These are phyloP conservation scores for Picea abies DNA, from an alignment of 83 land plant genomes.

Conservation along the genomic window DNA sequence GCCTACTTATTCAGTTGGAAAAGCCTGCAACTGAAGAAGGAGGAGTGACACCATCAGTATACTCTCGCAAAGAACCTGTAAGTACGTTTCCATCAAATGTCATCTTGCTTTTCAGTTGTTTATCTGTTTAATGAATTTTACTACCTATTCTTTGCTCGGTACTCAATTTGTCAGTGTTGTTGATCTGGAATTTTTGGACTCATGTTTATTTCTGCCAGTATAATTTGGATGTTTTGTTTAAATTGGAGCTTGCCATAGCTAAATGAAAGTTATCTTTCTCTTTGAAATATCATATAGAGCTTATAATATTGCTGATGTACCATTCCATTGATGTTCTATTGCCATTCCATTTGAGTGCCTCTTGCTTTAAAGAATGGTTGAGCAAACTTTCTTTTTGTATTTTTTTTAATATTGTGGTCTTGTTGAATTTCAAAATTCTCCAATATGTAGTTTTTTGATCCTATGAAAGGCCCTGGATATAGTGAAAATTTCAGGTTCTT, in stretches of 20 bases:
- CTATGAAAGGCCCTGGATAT: background rate
- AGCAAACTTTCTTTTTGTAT: background rate
- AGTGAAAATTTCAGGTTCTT: background rate
- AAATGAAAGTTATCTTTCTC: background rate
- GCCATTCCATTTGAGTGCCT: background rate
- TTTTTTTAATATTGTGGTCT: background rate
- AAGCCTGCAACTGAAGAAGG: conserved; percentile 98
- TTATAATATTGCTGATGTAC: too few relatives aligned
- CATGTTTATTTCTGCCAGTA: background rate
- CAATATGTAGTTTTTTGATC: background rate
- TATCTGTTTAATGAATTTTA: background rate
- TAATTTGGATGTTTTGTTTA: background rate
- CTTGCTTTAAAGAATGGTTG: background rate
- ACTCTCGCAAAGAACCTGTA: conserved; percentile 98
- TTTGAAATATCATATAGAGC: background rate
- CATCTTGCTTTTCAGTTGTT: background rate
- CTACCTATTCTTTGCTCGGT: background rate
- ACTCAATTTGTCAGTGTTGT: too few relatives aligned
- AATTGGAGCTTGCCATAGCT: background rate
- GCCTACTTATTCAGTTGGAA: conserved; percentile 90
- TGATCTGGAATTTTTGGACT: background rate
- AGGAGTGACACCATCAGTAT: conserved; percentile 89
- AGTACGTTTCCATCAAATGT: conserved; percentile 22
- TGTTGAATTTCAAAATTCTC: background rate
- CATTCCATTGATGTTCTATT: background rate